Base-by-base conservation (phyloP, 2,329 filamentous ascomycete genomes). In the Penicillium sp. region DNA sequence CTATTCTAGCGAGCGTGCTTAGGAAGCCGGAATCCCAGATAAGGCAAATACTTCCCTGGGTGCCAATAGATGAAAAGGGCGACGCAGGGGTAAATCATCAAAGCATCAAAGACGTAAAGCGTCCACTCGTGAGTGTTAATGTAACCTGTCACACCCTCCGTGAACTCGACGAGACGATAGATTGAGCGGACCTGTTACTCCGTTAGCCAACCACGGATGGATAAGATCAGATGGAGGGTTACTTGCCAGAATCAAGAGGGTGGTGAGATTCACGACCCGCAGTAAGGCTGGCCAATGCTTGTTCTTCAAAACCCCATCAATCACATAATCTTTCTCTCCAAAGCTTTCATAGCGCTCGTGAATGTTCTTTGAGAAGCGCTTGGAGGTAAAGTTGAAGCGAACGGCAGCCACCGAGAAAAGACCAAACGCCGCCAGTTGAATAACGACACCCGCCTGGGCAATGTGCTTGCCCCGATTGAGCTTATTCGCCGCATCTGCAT, bases 81-180 rank as follows among this genome's bases (percentile, higher is more conserved):
- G 18, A 64, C 57, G 39, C 58, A 62, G 10, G 62, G 64, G 36
- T 67, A 63, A 64, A 78, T 78, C 3, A 70, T 62, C 3, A 66
- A 51, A 0, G 69, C 69, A 52, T 79, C 77, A 55, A 79, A 76
- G 8, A 76, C 58, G 51, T 77, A 79, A 28, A 74, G 46, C 6
- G 68, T 65, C 68, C 70, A 73, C 61, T 80, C 77, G 46, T 76
- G 63, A 2, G 42, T 58, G 39, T 76, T 66, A 16, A 74, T 56
- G 48, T 77, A 78, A 0, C 74, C 76, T 6, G 65, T 60, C 1
- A 62, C 54, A 11, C 75, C 76, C 63, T 71, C 64, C 2, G 67
- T 67, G 52, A 78, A 81, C 64, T 81, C 79, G 9, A 80, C 62
- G 3, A 79, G 67, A 44, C 79, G 74, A 52, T 75, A 79, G 13